Evolutionary conservation across 495 filamentous ascomycete genomes (phyloP).

Genomic region (Lophium mytilinum): DNA sequence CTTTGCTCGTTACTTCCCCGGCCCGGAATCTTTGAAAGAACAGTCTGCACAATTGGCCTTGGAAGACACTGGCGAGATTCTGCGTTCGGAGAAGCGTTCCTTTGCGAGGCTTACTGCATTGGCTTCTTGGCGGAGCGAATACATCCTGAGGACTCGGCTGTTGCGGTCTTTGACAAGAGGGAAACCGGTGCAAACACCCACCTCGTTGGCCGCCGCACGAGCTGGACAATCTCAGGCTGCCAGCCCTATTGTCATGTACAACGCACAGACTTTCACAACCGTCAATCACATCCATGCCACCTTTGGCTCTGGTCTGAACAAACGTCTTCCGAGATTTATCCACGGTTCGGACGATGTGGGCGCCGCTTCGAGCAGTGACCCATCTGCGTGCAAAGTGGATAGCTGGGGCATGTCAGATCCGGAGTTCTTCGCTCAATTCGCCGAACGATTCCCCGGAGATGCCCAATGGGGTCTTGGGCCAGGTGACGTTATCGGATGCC

Average conservation of each 20-base stretch:
- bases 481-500: constrained; percentile 63
- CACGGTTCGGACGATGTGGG: constrained; percentile 74
- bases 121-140: constrained; percentile 88
- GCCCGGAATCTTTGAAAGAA: constrained; percentile 41
- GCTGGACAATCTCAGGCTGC: constrained; percentile 44
- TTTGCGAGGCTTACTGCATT: constrained; percentile 73
- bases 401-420: constrained; percentile 74
- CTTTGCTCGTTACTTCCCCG: constrained; percentile 82
- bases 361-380: constrained; percentile 64
- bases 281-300: constrained; percentile 68
- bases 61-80: constrained; percentile 38
- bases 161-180: constrained; percentile 71
- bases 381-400: constrained; percentile 67
- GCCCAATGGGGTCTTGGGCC: constrained; percentile 70
- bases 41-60: constrained; percentile 25
- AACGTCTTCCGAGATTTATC: constrained; percentile 66
- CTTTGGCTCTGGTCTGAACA: constrained; percentile 54
- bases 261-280: constrained; percentile 64
- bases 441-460: constrained; percentile 64
- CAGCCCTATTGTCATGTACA: constrained; percentile 65
- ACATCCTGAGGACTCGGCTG: constrained; percentile 76
- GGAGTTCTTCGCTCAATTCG: constrained; percentile 63
- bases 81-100: constrained; percentile 58
- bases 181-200: constrained; percentile 55
- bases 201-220: constrained; percentile 42